Evolutionary conservation across 2,329 filamentous ascomycete species (phyloP).

Genomic region (Ophiostoma perfectum): DNA sequence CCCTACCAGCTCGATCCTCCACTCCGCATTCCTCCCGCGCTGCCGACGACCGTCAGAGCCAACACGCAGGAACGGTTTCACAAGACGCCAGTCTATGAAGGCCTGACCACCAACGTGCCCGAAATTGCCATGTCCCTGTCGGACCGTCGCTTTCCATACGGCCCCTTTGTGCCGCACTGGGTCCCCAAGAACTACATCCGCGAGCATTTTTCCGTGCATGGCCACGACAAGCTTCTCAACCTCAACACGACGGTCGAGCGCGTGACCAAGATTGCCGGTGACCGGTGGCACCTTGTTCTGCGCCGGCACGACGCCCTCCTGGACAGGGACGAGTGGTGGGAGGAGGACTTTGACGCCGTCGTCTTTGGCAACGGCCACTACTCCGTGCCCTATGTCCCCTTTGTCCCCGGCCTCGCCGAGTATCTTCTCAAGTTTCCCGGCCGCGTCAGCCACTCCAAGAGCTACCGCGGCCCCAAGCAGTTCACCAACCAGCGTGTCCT

Average conservation of each 20-base stretch:
- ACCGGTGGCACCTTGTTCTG: conserved; percentile 51
- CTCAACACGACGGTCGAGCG: conserved; percentile 46
- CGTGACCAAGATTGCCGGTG: conserved; percentile 29
- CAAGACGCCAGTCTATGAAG: conserved; percentile 25
- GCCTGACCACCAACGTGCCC: conserved; percentile 46
- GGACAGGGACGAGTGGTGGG: conserved; percentile 55
- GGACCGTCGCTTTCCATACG: conserved; percentile 58
- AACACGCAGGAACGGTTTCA: conserved; percentile 22
- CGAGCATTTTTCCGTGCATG: conserved; percentile 49
- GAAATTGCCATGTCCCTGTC: conserved; percentile 48
- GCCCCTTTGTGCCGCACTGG: conserved; percentile 52
- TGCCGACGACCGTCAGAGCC: conserved; percentile 18
- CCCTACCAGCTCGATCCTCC: conserved; percentile 23
- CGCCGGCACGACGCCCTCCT: conserved; percentile 40
- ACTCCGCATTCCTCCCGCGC: conserved; percentile 13
- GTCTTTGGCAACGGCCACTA: conserved; percentile 58
- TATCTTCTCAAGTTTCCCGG: conserved; percentile 44
- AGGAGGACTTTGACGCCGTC: conserved; percentile 54
- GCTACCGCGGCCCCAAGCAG: conserved; percentile 61
- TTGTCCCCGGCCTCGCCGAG: conserved; percentile 44
- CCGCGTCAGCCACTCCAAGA: conserved; percentile 66
- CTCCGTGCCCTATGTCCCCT: conserved; percentile 50
- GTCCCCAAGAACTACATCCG: conserved; percentile 52
- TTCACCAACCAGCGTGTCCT: conserved; percentile 69
- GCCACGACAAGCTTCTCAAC: conserved; percentile 41